Percentiles rank a stretch among this genome's conserved stretches.
Conservation (phyloP, 1,284 basidiomycete species). For the Ustilago bromivora region DNA sequence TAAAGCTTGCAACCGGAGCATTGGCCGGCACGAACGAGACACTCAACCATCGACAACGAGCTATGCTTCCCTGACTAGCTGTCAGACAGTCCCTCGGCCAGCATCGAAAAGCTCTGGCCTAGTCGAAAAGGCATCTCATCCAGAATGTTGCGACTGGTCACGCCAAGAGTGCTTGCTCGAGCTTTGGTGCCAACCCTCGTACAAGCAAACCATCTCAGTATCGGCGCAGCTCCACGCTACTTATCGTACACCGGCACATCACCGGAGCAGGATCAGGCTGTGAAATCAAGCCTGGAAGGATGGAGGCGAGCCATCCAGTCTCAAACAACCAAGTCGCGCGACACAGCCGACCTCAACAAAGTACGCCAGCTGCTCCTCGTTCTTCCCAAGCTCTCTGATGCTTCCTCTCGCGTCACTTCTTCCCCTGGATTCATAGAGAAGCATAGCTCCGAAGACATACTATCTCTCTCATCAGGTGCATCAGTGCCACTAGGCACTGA, state of each 20-base stretch:
- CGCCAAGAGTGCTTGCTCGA: constrained; percentile 16
- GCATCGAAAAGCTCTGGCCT: too few species aligned
- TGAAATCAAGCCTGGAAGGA: constrained; percentile 22
- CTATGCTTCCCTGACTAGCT: too few species aligned
- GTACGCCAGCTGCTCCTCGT: constrained; percentile 41
- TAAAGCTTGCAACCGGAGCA: background rate
- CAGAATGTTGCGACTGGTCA: constrained; percentile 14
- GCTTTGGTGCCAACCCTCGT: background rate
- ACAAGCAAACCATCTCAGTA: background rate
- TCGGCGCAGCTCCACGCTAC: background rate
- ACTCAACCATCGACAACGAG: background rate
- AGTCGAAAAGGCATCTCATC: background rate
- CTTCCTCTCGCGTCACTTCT: constrained; percentile 6
- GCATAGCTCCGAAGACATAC: constrained; percentile 23
- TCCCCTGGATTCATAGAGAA: constrained; percentile 19
- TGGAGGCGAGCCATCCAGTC: constrained; percentile 27
- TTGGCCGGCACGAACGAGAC: background rate
- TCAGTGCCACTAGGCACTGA: constrained; percentile 35
- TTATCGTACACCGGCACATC: background rate
- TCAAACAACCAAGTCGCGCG: constrained; percentile 27
- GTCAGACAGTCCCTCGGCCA: too few species aligned
- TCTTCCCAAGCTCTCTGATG: constrained; percentile 18
- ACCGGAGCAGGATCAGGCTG: background rate
- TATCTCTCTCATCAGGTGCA: constrained; percentile 3
- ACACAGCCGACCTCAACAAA: constrained; percentile 46